These are phyloP conservation scores for Ophiostoma perfectum DNA, from an alignment of 2,329 filamentous ascomycete genomes.

Conservation along the genomic window DNA sequence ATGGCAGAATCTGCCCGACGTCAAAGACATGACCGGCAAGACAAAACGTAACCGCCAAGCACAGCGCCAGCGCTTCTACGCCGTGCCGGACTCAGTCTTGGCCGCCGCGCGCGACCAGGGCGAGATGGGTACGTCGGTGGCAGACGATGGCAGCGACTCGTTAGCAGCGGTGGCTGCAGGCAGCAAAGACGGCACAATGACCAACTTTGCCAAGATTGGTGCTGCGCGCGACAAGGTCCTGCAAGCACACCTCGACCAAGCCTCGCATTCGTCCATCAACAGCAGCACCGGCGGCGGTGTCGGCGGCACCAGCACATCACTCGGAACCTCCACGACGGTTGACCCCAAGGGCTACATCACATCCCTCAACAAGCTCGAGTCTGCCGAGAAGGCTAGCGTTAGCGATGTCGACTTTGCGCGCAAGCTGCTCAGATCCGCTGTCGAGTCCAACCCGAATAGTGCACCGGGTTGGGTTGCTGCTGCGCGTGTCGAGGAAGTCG, in stretches of 20 bases:
- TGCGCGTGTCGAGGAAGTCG: conserved; percentile 84
- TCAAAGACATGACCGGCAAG: conserved; percentile 93
- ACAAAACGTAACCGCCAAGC: conserved; percentile 82
- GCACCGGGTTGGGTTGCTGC: conserved; percentile 95
- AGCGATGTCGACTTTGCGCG: conserved; percentile 94
- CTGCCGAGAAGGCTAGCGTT: conserved; percentile 76
- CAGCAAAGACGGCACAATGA: conserved; percentile 81
- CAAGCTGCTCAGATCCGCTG: conserved; percentile 88
- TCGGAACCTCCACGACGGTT: conserved; percentile 82
- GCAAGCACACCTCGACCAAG: conserved; percentile 65
- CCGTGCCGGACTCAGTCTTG: conserved; percentile 91
- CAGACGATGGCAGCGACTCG: conserved; percentile 61
- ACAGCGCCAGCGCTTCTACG: conserved; percentile 80
- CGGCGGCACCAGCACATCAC: conserved; percentile 55
- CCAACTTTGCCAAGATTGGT: conserved; percentile 96
- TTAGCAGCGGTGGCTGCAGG: conserved; percentile 31
- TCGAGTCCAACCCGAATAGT: conserved; percentile 93
- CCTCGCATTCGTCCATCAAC: conserved; percentile 64
- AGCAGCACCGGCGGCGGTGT: neutral
- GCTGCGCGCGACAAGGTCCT: conserved; percentile 93
- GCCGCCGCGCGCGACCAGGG: conserved; percentile 74
- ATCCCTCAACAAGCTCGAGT: conserved; percentile 74
- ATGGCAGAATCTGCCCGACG: conserved; percentile 92
- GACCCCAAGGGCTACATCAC: conserved; percentile 96
- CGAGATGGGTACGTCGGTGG: conserved; percentile 83